Conservation (phyloP, 306 rosid genomes). For the Cyamopsis tetragonoloba region DNA sequence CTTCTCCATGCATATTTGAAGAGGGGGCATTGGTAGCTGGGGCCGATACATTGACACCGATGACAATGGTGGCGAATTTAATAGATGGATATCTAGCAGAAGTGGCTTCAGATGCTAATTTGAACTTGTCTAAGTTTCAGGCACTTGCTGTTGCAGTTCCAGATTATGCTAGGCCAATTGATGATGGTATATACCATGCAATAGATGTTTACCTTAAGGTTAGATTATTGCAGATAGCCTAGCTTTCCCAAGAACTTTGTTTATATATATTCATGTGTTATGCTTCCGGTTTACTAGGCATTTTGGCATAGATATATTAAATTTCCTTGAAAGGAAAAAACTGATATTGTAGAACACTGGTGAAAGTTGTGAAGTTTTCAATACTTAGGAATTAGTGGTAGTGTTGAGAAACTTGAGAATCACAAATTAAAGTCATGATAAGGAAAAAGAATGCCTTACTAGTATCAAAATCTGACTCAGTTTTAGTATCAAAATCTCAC, state of each 20-base stretch:
- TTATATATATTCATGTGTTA: not conserved
- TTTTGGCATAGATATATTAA: not conserved
- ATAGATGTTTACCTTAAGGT: conserved; percentile 88
- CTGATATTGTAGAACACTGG: not conserved
- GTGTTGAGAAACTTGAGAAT: not conserved
- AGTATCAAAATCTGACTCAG: not conserved
- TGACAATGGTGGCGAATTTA: conserved; percentile 73
- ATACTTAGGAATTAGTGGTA: not conserved
- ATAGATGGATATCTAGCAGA: conserved; percentile 83
- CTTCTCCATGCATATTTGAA: conserved; percentile 66
- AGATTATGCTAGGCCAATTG: conserved; percentile 71
- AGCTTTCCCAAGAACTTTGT: not conserved
- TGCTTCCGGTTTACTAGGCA: not conserved
- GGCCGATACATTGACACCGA: conserved; percentile 53
- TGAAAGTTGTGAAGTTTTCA: conserved; percentile 2
- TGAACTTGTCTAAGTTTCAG: conserved; percentile 69
- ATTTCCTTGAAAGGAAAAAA: not conserved
- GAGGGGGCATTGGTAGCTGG: conserved; percentile 47
- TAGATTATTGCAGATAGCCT: conserved; percentile 22
- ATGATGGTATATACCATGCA: conserved; percentile 84
- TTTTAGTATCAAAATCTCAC: not conserved
- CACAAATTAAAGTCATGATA: not conserved
- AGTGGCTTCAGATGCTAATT: conserved; percentile 78
- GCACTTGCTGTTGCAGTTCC: conserved; percentile 76
- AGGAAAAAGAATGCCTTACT: not conserved